phyloP scores from a whole-genome alignment of 306 rosid species.

The Acacia melanoxylon region DNA sequence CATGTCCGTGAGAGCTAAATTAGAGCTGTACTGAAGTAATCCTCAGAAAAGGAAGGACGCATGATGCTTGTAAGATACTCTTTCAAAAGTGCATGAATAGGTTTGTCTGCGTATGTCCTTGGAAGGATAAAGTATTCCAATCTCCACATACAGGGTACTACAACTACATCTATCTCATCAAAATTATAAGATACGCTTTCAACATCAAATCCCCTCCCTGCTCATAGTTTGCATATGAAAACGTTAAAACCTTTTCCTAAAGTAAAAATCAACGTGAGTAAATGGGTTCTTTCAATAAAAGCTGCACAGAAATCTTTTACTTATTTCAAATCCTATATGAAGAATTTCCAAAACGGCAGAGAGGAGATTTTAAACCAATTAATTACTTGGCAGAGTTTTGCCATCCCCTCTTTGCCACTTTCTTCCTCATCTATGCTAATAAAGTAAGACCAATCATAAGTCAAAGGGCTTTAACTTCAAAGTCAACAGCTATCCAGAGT shows the following conservation, averaged over 20 bases:
- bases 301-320: neutral
- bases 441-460: neutral
- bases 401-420: neutral
- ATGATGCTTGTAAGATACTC: neutral
- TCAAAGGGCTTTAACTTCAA: neutral
- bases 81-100: neutral
- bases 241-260: constrained; percentile 1
- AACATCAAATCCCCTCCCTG: neutral
- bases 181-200: neutral
- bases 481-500: neutral
- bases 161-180: neutral
- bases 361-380: constrained; percentile 15
- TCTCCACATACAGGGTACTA: neutral
- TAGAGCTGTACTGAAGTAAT: neutral
- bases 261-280: neutral
- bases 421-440: constrained; percentile 1
- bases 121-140: neutral
- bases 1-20: constrained; percentile 3
- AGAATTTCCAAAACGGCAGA: neutral
- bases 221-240: neutral
- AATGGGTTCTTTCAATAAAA: neutral
- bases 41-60: neutral
- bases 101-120: neutral
- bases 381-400: neutral
- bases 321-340: neutral